Base-by-base conservation (phyloP, 169 alveolate genomes). In the Babesia gibsoni region DNA sequence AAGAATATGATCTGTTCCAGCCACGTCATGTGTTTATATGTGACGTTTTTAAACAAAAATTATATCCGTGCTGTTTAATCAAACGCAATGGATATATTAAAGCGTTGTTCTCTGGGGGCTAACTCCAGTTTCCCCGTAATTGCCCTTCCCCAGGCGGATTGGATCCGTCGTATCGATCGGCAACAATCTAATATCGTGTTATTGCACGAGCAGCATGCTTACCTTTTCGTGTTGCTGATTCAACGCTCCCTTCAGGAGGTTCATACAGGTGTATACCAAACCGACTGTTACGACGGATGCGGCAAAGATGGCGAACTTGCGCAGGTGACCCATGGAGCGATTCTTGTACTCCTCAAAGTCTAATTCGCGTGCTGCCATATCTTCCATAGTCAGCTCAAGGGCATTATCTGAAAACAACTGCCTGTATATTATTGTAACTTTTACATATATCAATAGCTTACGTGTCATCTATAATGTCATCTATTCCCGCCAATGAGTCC, bases 281-380 rank as follows among this genome's bases (percentile, higher is more conserved):
- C 84, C 84, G 10, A 75, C 80, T 3, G 67, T 57, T 18, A 75
- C 12, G n/a, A 58, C 73, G 4, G 84, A 75, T 9, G 74, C 52
- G 3, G 29, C 73, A 2, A 66, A 18, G 10, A 65, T 58, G 37
- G 59, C 61, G 0, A 46, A 2, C 20, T 20, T 37, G 27, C 69
- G 68, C 8, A 75, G 18, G 10, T 41, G 36, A 25, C 46, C 27
- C 25, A 50, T 25, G 3, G 84, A 43, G 16, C 54, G 63, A 35
- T n/a, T 52, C 9, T 52, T 33, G 64, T 46, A 63, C 22, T 35
- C 33, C 50, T 65, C 49, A 42, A 45, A 20, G 14, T 75, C 84
- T 14, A 33, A 52, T 20, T 75, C 73, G 9, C 84, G 46, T 4
- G 70, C 69, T n/a, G 70, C 52, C 67, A 75, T 42, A 29, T 64